Base-by-base conservation (phyloP, 768 basidiomycete genomes). In the Trametes meyenii region DNA sequence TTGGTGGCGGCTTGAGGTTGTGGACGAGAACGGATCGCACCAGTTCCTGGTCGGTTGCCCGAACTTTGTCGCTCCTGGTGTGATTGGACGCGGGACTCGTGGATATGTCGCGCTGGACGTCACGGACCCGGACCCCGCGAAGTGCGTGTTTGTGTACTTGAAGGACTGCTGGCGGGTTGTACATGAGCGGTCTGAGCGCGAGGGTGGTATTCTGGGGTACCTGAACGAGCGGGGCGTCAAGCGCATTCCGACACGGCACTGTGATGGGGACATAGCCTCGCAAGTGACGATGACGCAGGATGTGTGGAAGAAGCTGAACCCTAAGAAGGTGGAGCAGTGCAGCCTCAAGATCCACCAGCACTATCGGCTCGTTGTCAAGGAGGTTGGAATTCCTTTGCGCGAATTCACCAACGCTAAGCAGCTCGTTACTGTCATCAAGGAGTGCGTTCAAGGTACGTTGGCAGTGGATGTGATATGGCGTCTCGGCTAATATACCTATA, bases 361-460 rank as follows among this genome's bases (percentile, higher is more conserved):
- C 23, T 62, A 62, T n/a, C 55, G 61, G 13, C 24, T 62, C 8
- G 55, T 57, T 5, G 55, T 57, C 11, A 33, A 55, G 33, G 60
- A 61, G 40, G 60, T 61, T 5, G 46, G 46, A 17, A 8, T 17
- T 4, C 50, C 49, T 3, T n/a, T 62, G 33, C 11, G 11, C 2
- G 19, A 44, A 13, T 62, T 62, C 29, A 21, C 14, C 19, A 29
- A 42, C 42, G 39, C 21, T 3, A 14, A 23, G 21, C 38, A 56
- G 23, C 43, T 56, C 7, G 36, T 62, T 12, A 10, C 12, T 11
- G 23, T 13, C 8, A 3, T 40, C 21, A 16, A 19, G 35, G 19
- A n/a, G 5, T 54, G 51, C 11, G 6, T 58, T 3, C 7, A 16
- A 11, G 49, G 42, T 52, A 17, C 33, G 55, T 39, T 36, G 14